Evolutionary conservation across 352 stramenopile genomes (phyloP), one percentile per base, ranked within the genome.

Genomic region (Phytophthora melonis): DNA sequence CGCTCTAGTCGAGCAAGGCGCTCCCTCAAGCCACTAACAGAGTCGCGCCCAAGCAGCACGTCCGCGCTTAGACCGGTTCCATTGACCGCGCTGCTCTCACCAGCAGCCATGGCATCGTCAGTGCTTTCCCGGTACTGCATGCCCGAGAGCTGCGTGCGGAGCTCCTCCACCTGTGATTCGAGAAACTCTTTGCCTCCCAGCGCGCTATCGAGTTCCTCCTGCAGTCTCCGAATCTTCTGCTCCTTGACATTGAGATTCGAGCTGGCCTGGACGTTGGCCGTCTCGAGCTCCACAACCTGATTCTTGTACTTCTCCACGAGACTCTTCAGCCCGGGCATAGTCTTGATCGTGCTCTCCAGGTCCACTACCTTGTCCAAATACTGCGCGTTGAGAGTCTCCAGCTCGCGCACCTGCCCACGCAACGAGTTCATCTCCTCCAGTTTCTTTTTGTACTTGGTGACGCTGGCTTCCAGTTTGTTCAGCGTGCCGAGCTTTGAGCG

Each of bases 221-320:
- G 90, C n/a, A 96, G 60, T 32, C 88, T 83, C 16, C 85, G 78
- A 30, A 92, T 87, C 63, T 94, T 94, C 52, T 94, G 86, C 27
- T 95, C 90, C 63, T 94, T 94, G 27, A 96, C 88, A 45, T 85
- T 88, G 5, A 92, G 76, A 58, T 80, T 93, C 50, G 90, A 94
- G n/a, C 77, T 81, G 13, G 77, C 87, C 61, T 96, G 88, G 14
- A 96, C 83, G 58, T 94, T 92, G 5, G 84, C 80, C 1, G 90
- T 96, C 63, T 96, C 87, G 14, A 96, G 78, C 27, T 96, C 90
- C 43, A 96, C 90, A 16, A 96, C 90, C 66, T 96, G 88, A 72
- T 96, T 94, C 77, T 96, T 96, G 79, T 96, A 96, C 53, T 86
- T 90, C 66, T 96, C 90, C 13, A 96, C 87, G 0, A 94, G 69